Base-by-base conservation (phyloP, 495 filamentous ascomycete genomes). In the Penicillium verhagenii region DNA sequence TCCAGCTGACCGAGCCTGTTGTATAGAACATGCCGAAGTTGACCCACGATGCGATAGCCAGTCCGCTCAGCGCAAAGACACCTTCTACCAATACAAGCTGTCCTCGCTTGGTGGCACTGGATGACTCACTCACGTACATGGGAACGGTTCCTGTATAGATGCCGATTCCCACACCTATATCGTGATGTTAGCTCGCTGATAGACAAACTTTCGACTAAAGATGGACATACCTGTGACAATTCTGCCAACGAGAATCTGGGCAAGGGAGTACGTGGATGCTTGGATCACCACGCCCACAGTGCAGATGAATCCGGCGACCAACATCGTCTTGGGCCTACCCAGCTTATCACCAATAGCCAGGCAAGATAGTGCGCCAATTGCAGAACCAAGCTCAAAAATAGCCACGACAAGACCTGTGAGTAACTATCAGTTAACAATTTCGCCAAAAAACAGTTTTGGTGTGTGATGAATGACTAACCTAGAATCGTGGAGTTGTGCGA, bases 81-180 rank as follows among this genome's bases (percentile, higher is more conserved):
- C 83, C 77, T 57, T 85, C 80, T 29, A 82, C 73, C 43, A 82
- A 71, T 42, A 85, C 78, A 35, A 84, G 71, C 47, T 79, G 75
- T 42, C 85, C 85, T 56, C 84, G 75, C 70, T 77, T 79, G n/a
- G 72, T 67, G 6, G 79, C 78, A 50, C 80, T 78, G 0, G 81
- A 80, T 1, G 79, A 82, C 53, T 88, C 83, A 8, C 79, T 78
- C 60, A 85, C 81, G 82, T 82, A 88, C 3, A 84, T 75, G n/a
- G 85, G 85, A 14, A 79, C 79, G 2, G 82, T 84, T 19, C 82
- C 76, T 0, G 79, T 80, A 37, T 86, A 79, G 33, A 82, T 72
- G 21, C 84, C 85, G 49, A 83, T 86, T 2, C 84, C 85, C 21
- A 86, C 67, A 6, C 81, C 67, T 52, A 66, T 1, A 2, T 8